These are phyloP conservation scores for Fusarium sp. DNA, from an alignment of 2,329 filamentous ascomycete genomes.

Conservation along the genomic window DNA sequence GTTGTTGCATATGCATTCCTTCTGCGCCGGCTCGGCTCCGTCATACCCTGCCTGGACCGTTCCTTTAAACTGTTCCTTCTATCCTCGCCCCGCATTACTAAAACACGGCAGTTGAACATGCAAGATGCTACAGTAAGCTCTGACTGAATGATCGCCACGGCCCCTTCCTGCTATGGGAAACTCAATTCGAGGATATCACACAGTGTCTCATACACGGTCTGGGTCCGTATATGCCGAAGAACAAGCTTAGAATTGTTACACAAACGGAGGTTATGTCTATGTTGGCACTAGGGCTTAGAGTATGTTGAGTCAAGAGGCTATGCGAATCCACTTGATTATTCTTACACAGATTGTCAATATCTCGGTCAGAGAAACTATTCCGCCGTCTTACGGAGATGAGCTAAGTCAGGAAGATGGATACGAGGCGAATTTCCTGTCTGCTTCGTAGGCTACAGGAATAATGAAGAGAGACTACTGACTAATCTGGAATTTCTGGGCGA, in stretches of 20 bases:
- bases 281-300: background rate
- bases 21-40: background rate
- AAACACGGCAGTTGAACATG: background rate
- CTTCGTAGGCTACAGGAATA: background rate
- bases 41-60: background rate
- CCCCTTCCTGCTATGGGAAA: background rate
- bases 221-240: background rate
- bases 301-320: background rate
- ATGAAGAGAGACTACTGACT: background rate
- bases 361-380: background rate
- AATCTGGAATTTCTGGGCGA: too few relatives aligned
- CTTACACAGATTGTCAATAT: background rate
- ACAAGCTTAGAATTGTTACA: background rate
- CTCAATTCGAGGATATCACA: background rate
- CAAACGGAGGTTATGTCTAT: background rate
- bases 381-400: background rate
- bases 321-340: background rate
- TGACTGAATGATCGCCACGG: background rate
- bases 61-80: background rate
- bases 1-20: background rate
- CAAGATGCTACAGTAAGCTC: background rate
- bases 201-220: background rate
- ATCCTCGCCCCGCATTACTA: too few relatives aligned
- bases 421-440: fast-evolving
- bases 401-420: background rate